Percentiles rank a stretch among this genome's conserved stretches.
phyloP scores from a whole-genome alignment of 2,329 filamentous ascomycete genomes.

The Xylariales sp. region DNA sequence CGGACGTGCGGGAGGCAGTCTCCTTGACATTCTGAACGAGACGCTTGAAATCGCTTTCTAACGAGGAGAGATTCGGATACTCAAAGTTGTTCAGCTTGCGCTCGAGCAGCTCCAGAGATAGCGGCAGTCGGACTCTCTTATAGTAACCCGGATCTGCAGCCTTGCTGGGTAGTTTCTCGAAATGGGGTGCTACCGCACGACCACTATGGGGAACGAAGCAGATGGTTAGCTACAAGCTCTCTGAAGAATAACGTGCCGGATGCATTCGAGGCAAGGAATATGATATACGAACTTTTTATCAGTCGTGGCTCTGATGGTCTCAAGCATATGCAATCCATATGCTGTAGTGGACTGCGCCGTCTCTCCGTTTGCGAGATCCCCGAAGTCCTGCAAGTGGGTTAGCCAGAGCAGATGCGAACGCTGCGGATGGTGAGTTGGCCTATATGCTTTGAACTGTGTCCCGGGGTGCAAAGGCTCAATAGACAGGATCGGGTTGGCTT shows the following conservation, averaged over 20 bases:
- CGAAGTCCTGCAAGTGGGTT: constrained; percentile 32
- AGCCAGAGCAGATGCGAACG: constrained; percentile 7
- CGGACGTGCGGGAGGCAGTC: constrained; percentile 69
- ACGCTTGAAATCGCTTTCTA: constrained; percentile 83
- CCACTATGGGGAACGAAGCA: constrained; percentile 44
- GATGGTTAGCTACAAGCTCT: background rate
- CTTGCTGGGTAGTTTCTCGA: constrained; percentile 65
- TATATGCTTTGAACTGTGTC: background rate
- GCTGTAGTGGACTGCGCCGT: constrained; percentile 64
- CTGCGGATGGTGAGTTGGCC: background rate
- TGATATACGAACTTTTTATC: constrained; percentile 68
- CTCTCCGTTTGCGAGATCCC: constrained; percentile 52
- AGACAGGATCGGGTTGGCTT: constrained; percentile 1
- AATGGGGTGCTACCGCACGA: constrained; percentile 68
- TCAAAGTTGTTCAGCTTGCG: constrained; percentile 63
- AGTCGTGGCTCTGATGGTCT: constrained; percentile 68
- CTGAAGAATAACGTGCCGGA: background rate
- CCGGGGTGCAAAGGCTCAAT: background rate
- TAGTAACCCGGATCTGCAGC: constrained; percentile 71
- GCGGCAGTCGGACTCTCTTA: constrained; percentile 68
- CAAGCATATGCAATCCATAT: constrained; percentile 68
- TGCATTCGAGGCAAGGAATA: background rate
- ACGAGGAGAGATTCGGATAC: constrained; percentile 65
- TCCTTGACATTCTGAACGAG: constrained; percentile 86
- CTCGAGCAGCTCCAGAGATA: constrained; percentile 74